Evolutionary conservation across 768 basidiomycete genomes (phyloP), one percentile per base, ranked within the genome.

Genomic region (Termitomyces sp.): DNA sequence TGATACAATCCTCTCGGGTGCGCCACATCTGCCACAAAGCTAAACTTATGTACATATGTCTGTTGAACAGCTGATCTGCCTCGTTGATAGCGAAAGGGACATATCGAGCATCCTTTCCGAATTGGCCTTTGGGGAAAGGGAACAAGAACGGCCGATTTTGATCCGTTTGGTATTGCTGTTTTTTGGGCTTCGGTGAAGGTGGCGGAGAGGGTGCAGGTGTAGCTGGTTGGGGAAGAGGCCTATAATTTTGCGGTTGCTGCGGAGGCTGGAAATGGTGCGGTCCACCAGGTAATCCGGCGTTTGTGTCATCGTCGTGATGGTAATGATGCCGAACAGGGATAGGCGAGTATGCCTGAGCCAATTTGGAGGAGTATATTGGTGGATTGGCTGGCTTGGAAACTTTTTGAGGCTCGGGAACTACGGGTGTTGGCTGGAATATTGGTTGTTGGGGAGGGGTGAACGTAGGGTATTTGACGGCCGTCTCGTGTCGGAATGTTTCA

Each of bases 151-250:
- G 96, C 12, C 91, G 81, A 45, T 76, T 85, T 68, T 95, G 97
- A 71, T 99, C 97, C 0, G 97, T 99, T 68, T 98, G 97, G 69
- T 93, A 99, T 68, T 96, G 93, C 68, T 96, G 96, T 69, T 98
- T 98, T 77, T 99, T 99, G 10, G 92, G 93, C 67, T 96, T 98
- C 2, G 86, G 90, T 34, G 76, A 77, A 1, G 85, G 82, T 7
- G 92, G 91, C 0, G 95, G 95, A 0, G 92, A 85, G 2, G 95
- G 94, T 25, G 94, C 93, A 6, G 95, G 95, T 4, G 95, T 98
- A 12, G 86, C 82, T 1, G 93, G 87, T 65, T 90, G 90, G 16
- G 81, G 84, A 34, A 71, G 69, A 27, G 70, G 65, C 29, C 82
- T 74, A 64, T 74, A 82, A 9, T 72, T 60, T 54, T 60, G 63